Percentiles rank a stretch among this genome's conserved stretches.
phyloP scores from a whole-genome alignment of 768 basidiomycete species.

The Mycena galericulata region DNA sequence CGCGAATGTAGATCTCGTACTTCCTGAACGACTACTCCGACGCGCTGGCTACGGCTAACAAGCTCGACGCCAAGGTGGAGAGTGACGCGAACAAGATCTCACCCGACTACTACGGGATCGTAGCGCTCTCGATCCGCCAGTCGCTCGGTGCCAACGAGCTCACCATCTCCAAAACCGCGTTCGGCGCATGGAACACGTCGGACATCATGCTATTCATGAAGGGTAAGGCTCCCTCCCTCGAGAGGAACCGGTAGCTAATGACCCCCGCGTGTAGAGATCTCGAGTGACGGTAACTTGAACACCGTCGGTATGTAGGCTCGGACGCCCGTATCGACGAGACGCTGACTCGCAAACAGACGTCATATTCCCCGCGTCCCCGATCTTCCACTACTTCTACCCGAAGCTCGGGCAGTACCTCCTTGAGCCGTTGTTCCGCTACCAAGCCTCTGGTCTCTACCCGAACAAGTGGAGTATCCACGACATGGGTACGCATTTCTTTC shows the following conservation, averaged over 20 bases:
- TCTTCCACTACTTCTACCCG: slow-evolving; percentile 67
- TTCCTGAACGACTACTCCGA: slow-evolving; percentile 56
- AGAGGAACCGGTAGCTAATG: too few species aligned
- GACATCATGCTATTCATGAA: slow-evolving; percentile 70
- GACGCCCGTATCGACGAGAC: slow-evolving; percentile 35
- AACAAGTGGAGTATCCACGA: slow-evolving; percentile 71
- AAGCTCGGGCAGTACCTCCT: slow-evolving; percentile 67
- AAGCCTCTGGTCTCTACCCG: slow-evolving; percentile 74
- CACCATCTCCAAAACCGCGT: slow-evolving; percentile 59
- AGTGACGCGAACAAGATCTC: slow-evolving; percentile 62
- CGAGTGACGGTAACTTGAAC: slow-evolving; percentile 57
- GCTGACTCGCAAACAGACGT: slow-evolving; percentile 56
- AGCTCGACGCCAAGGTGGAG: slow-evolving; percentile 60
- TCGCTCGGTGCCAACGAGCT: slow-evolving; percentile 66
- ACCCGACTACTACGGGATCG: slow-evolving; percentile 60
- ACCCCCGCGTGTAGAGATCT: slow-evolving; percentile 56
- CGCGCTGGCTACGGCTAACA: slow-evolving; percentile 57
- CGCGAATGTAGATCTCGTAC: slow-evolving; percentile 18
- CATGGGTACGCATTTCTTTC: slow-evolving; percentile 54
- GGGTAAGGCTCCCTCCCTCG: too few species aligned
- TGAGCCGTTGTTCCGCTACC: slow-evolving; percentile 73
- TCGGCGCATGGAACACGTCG: slow-evolving; percentile 60
- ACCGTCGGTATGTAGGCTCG: slow-evolving; percentile 47
- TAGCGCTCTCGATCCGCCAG: slow-evolving; percentile 68
- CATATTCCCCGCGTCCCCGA: slow-evolving; percentile 63